These are phyloP conservation scores for Claviceps purpurea DNA, from an alignment of 2,329 filamentous ascomycete species.

Conservation along the genomic window DNA sequence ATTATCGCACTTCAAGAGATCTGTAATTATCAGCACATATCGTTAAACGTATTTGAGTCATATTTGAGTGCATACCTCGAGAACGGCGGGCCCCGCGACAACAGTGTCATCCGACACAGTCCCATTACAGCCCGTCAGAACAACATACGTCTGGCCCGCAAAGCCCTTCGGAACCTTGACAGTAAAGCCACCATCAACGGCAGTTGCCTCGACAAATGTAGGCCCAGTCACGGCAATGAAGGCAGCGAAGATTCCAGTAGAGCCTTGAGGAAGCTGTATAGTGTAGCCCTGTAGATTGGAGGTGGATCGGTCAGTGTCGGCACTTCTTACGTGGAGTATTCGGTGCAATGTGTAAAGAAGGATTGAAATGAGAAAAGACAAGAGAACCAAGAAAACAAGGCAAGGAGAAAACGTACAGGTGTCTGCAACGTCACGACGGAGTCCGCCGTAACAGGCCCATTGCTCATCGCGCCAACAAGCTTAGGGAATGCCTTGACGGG, in stretches of 20 bases:
- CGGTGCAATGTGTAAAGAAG: too few species aligned
- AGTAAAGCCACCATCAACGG: constrained; percentile 5
- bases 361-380: too few species aligned
- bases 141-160: constrained; percentile 21
- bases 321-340: too few species aligned
- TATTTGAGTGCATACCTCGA: constrained; percentile 12
- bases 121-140: constrained; percentile 20
- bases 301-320: too few species aligned
- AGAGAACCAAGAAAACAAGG: not conserved
- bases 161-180: constrained; percentile 10
- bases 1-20: too few species aligned
- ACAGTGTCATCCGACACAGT: constrained; percentile 20
- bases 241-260: constrained; percentile 1
- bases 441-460: not conserved
- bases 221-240: constrained; percentile 7
- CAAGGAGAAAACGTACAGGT: not conserved
- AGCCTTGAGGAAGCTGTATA: not conserved
- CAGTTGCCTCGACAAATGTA: constrained; percentile 2
- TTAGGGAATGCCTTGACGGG: constrained; percentile 48
- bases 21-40: too few species aligned
- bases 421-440: not conserved
- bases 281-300: not conserved
- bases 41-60: too few species aligned
- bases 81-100: constrained; percentile 20
- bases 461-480: constrained; percentile 19